phyloP scores from a whole-genome alignment of 164 flowering plant species.

The Annona cherimola region DNA sequence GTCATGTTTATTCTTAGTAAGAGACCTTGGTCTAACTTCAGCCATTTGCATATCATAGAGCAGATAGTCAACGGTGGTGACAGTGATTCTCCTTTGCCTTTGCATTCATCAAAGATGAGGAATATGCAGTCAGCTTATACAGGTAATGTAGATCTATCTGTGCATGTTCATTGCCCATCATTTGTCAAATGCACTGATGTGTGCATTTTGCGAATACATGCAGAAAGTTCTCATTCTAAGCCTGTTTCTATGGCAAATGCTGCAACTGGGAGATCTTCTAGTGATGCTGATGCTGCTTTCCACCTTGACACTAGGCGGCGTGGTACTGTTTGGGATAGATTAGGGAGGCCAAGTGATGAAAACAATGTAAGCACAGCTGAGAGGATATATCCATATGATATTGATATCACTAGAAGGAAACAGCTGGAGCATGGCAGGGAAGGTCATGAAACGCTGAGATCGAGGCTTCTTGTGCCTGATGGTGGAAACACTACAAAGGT shows the following conservation, averaged over 20 bases:
- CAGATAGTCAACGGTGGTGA: slow-evolving; percentile 18
- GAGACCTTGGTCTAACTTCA: slow-evolving; percentile 16
- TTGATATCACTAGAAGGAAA: slow-evolving; percentile 4
- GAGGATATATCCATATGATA: background rate
- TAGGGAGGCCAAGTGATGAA: slow-evolving; percentile 30
- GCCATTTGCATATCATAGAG: slow-evolving; percentile 17
- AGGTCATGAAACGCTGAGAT: slow-evolving; percentile 5
- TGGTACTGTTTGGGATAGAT: slow-evolving; percentile 46
- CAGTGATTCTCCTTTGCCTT: slow-evolving; percentile 8
- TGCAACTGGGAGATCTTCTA: slow-evolving; percentile 8
- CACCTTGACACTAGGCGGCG: slow-evolving; percentile 15
- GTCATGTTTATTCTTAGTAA: slow-evolving; percentile 6
- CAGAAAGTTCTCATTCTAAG: slow-evolving; percentile 10
- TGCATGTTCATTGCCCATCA: background rate
- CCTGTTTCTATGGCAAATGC: slow-evolving; percentile 1
- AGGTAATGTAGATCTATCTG: slow-evolving; percentile 11
- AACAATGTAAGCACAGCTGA: background rate
- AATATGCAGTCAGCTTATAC: slow-evolving; percentile 10
- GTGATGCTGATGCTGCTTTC: slow-evolving; percentile 6
- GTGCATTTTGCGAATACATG: slow-evolving; percentile 1
- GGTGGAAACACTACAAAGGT: background rate
- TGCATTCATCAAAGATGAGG: slow-evolving; percentile 11
- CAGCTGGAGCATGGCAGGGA: slow-evolving; percentile 9
- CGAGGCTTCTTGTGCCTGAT: slow-evolving; percentile 10
- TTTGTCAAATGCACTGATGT: background rate